A percentile compares a stretch with the other conserved stretches of the same genome.
Evolutionary conservation across 306 rosid genomes (phyloP).

Genomic region (Casuarina glauca): DNA sequence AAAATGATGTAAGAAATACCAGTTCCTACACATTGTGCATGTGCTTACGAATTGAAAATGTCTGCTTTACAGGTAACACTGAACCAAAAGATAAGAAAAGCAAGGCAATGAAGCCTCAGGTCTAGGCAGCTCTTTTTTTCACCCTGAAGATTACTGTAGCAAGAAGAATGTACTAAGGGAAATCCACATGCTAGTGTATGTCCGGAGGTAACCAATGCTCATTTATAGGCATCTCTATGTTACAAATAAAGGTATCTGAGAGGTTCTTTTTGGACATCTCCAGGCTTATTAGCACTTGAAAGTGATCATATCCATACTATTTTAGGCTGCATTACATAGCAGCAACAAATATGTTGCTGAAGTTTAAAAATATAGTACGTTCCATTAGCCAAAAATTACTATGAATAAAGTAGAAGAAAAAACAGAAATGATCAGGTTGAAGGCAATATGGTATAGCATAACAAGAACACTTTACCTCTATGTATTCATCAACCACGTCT

Average conservation of each 20-base stretch:
- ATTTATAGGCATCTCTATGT: background rate
- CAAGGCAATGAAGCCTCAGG: background rate
- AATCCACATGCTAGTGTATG: background rate
- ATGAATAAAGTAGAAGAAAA: background rate
- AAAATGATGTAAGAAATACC: background rate
- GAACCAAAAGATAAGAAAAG: background rate
- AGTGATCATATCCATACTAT: conserved; percentile 2
- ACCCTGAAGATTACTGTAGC: background rate
- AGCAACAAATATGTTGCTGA: conserved; percentile 2
- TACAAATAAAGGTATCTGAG: background rate
- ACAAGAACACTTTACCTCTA: conserved; percentile 53
- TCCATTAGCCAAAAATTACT: background rate
- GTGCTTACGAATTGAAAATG: background rate
- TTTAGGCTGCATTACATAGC: conserved; percentile 15
- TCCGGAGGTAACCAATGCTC: background rate
- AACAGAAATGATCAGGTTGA: conserved; percentile 9
- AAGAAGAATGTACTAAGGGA: background rate
- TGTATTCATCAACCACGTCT: conserved; percentile 82
- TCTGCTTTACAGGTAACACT: background rate
- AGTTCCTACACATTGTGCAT: background rate
- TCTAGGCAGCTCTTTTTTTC: background rate
- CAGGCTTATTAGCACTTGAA: background rate
- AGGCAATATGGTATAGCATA: background rate
- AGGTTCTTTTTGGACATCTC: background rate
- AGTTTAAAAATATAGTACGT: background rate